Evolutionary conservation across 2,329 filamentous ascomycete species (phyloP).

Genomic region (Colletotrichum chrysophilum): DNA sequence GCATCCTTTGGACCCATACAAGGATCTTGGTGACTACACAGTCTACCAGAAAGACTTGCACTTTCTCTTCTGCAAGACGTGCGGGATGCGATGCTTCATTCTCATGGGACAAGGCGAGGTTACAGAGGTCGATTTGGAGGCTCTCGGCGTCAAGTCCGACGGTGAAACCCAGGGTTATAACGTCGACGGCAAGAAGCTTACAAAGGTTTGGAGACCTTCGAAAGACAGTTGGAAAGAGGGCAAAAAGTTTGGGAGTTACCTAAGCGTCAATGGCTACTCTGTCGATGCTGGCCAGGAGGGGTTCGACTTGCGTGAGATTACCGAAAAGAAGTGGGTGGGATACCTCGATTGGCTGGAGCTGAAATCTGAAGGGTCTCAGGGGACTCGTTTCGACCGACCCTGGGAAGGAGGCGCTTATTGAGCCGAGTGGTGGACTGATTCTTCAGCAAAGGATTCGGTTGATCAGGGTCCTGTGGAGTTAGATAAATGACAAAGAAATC

Average conservation of each 20-base stretch:
- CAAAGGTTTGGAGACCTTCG: slow-evolving; percentile 34
- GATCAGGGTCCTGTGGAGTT: not conserved
- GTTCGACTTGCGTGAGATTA: slow-evolving; percentile 40
- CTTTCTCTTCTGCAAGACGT: slow-evolving; percentile 53
- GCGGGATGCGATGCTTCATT: slow-evolving; percentile 49
- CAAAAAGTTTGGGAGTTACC: slow-evolving; percentile 28
- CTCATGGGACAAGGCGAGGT: slow-evolving; percentile 38
- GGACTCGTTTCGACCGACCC: slow-evolving; percentile 1
- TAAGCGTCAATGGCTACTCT: slow-evolving; percentile 42
- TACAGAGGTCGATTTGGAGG: slow-evolving; percentile 25
- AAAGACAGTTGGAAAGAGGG: slow-evolving; percentile 30
- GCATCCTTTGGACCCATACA: slow-evolving; percentile 40
- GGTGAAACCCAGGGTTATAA: not conserved
- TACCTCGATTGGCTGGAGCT: slow-evolving; percentile 27
- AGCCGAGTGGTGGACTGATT: not conserved
- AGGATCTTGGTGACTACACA: slow-evolving; percentile 45
- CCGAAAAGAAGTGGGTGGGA: slow-evolving; percentile 36
- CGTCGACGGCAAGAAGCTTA: not conserved
- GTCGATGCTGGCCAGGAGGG: slow-evolving; percentile 41
- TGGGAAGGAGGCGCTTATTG: slow-evolving; percentile 18
- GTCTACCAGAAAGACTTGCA: slow-evolving; percentile 31
- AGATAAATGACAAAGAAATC: not conserved
- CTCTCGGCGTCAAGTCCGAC: slow-evolving; percentile 9
- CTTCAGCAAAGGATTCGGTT: not conserved
- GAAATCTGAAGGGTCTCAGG: not conserved